These are phyloP conservation scores for Chlorella sorokiniana DNA, from an alignment of 139 green algal genomes.

Conservation along the genomic window DNA sequence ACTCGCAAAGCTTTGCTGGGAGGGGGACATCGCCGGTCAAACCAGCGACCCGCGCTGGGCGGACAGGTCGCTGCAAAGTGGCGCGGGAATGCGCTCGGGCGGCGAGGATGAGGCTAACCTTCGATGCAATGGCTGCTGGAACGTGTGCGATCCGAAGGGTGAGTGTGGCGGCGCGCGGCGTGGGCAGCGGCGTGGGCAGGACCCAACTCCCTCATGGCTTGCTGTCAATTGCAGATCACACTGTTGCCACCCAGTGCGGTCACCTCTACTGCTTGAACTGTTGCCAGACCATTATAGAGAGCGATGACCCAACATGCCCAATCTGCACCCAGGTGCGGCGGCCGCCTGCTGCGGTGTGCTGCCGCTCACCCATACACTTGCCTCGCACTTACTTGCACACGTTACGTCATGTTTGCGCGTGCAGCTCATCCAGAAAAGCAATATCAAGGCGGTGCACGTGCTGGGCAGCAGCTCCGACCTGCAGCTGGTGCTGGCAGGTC, in stretches of 20 bases:
- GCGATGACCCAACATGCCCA: constrained; percentile 51
- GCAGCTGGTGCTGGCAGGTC: constrained; percentile 61
- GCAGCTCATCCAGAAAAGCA: constrained; percentile 37
- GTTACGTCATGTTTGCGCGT: neutral
- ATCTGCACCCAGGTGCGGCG: constrained; percentile 44
- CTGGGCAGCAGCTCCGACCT: constrained; percentile 32
- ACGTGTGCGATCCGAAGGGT: constrained; percentile 45
- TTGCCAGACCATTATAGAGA: constrained; percentile 58
- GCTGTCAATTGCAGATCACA: constrained; percentile 27
- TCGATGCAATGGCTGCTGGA: constrained; percentile 64
- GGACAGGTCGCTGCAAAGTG: too few relatives aligned
- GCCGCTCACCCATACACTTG: neutral
- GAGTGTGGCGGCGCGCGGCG: neutral
- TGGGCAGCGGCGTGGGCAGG: neutral
- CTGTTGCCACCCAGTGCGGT: constrained; percentile 54
- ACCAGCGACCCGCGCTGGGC: too few relatives aligned
- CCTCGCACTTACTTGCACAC: neutral
- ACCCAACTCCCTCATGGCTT: neutral
- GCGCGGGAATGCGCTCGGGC: neutral
- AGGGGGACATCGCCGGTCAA: neutral
- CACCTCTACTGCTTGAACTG: constrained; percentile 71
- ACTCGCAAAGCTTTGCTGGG: neutral
- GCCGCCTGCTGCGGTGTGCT: neutral
- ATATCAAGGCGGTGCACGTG: constrained; percentile 58
- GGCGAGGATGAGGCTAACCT: neutral